Evolutionary conservation across 768 basidiomycete species (phyloP), one percentile per base, ranked within the genome.

Genomic region (Exidia glandulosa): DNA sequence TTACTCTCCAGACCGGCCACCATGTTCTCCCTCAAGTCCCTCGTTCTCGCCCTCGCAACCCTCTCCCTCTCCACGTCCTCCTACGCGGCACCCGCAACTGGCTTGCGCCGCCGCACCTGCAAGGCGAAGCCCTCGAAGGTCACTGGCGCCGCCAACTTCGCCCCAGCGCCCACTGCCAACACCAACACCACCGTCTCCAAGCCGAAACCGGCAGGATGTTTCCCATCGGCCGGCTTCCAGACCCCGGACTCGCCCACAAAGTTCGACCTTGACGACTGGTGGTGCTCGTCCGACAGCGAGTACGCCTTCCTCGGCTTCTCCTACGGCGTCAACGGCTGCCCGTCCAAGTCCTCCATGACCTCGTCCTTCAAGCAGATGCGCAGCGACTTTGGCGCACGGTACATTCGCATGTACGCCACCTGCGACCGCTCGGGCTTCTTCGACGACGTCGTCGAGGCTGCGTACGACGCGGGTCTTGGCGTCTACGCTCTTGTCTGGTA

Each of bases 331-430:
- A 27, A 54, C 30, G 23, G 25, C 25, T 54, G 50, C 50, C 50
- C 50, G 25, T 29, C 27, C 50, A 54, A 27, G 25, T 54, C 50
- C 25, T 25, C 50, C 50, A 55, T 63, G 33, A 29, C 34, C 45
- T 6, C 54, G 10, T 47, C 55, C 16, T 63, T 63, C 47, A 48
- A 47, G 30, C 54, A 36, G 37, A 63, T 63, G 62, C 16, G 41
- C 16, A 32, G 45, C 32, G 25, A 57, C 31, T 63, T 32, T 56
- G 48, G 48, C 19, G 59, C 62, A 1, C 62, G 62, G 32, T 63
- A 63, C 48, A 59, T 63, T 4, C 62, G 62, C 7, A 37, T 63
- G 34, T 63, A 63, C 56, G 59, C 48, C 30, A 48, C 52, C 30
- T 63, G 62, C 59, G 62, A 63, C 33, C 25, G 45, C 41, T 9